These are phyloP conservation scores for Biscogniauxia marginata DNA, from an alignment of 2,329 filamentous ascomycete species.

Conservation along the genomic window DNA sequence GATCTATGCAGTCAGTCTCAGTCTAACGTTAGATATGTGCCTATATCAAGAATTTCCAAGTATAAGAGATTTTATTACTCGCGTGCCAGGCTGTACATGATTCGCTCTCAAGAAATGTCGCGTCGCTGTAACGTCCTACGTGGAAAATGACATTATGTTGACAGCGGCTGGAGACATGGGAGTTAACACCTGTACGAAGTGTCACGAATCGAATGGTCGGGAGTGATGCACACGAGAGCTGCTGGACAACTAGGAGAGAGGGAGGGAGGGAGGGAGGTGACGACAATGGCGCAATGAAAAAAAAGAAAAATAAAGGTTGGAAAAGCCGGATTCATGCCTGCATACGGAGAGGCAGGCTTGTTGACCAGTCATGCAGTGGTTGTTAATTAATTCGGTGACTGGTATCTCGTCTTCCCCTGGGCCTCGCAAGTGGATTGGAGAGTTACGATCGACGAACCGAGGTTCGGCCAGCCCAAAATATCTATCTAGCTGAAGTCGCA, in stretches of 20 bases:
- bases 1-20: neutral
- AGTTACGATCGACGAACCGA: neutral
- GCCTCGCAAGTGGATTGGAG: neutral
- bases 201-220: neutral
- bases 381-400: neutral
- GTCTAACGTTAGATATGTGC: neutral
- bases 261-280: neutral
- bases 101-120: neutral
- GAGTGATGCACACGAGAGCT: neutral
- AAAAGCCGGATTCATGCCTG: neutral
- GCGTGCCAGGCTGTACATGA: neutral
- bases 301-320: neutral
- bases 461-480: neutral
- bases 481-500: neutral
- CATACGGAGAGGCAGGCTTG: neutral
- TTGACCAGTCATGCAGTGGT: neutral
- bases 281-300: neutral
- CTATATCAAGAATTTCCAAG: neutral
- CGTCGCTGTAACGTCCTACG: neutral
- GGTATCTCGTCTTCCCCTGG: neutral
- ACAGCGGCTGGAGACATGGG: slow-evolving; percentile 13
- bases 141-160: slow-evolving; percentile 1
- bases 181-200: neutral
- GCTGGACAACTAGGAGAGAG: neutral
- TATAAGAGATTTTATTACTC: neutral